Evolutionary conservation across 2,329 filamentous ascomycete genomes (phyloP).

Genomic region (Chaetomium sp.): DNA sequence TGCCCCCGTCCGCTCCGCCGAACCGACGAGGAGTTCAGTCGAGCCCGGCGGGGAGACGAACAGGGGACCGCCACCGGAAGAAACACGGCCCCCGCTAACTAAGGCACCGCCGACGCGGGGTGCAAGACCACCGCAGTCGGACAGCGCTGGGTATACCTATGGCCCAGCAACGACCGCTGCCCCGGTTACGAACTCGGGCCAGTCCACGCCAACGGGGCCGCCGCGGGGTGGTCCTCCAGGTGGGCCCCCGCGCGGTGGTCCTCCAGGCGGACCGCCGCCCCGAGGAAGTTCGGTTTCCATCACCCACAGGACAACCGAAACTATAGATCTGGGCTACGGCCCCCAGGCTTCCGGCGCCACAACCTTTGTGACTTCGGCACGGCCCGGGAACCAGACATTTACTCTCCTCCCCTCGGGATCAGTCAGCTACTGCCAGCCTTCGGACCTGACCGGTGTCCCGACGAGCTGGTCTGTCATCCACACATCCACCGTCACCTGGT

Average conservation of each 20-base stretch:
- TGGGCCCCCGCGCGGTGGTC: conserved; percentile 11
- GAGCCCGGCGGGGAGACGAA: conserved; percentile 19
- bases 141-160: background rate
- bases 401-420: conserved; percentile 15
- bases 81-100: conserved; percentile 13
- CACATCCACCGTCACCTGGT: conserved; percentile 54
- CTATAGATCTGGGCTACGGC: conserved; percentile 23
- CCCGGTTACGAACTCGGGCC: background rate
- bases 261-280: conserved; percentile 2
- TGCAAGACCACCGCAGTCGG: background rate
- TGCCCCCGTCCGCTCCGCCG: conserved; percentile 26
- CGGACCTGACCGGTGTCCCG: conserved; percentile 25
- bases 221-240: conserved; percentile 13
- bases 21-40: conserved; percentile 25
- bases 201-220: conserved; percentile 7
- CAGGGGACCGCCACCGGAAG: conserved; percentile 26
- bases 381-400: conserved; percentile 18
- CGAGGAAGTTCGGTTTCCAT: background rate
- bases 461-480: conserved; percentile 50
- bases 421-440: conserved; percentile 32
- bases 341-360: conserved; percentile 12
- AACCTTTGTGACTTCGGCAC: conserved; percentile 23
- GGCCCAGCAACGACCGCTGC: background rate
- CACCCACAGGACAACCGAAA: conserved; percentile 4
- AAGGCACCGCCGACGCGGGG: conserved; percentile 8